A percentile compares a stretch with the other conserved stretches of the same genome.
These are phyloP conservation scores for Aspergillus sp. DNA, from an alignment of 2,329 filamentous ascomycete genomes.

Conservation along the genomic window DNA sequence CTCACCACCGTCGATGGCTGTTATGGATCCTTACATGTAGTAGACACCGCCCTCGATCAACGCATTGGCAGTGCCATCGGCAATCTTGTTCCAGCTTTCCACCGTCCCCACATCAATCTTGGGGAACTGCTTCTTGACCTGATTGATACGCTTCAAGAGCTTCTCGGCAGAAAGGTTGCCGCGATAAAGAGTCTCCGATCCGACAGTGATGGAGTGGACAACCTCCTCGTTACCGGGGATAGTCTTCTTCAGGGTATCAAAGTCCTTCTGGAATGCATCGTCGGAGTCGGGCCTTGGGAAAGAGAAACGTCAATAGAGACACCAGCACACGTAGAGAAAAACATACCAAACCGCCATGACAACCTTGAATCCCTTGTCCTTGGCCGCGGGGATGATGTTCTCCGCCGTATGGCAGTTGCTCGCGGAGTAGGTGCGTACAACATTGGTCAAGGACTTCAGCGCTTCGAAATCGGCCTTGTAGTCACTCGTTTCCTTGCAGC, in stretches of 20 bases:
- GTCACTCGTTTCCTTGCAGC: slow-evolving; percentile 54
- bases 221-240: slow-evolving; percentile 43
- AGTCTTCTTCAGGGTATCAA: slow-evolving; percentile 44
- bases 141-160: slow-evolving; percentile 53
- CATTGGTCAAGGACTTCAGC: slow-evolving; percentile 43
- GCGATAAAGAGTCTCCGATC: slow-evolving; percentile 62
- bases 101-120: slow-evolving; percentile 55
- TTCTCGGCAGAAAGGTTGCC: slow-evolving; percentile 54
- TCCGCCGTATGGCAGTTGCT: slow-evolving; percentile 56
- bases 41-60: slow-evolving; percentile 52
- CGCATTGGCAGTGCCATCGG: slow-evolving; percentile 57
- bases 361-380: slow-evolving; percentile 55
- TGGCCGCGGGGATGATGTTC: slow-evolving; percentile 56
- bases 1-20: not conserved
- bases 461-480: slow-evolving; percentile 58
- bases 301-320: slow-evolving; percentile 2
- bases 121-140: slow-evolving; percentile 49
- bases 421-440: slow-evolving; percentile 60
- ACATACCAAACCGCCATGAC: slow-evolving; percentile 60
- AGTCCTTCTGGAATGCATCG: slow-evolving; percentile 53
- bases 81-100: slow-evolving; percentile 64
- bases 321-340: not conserved
- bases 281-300: slow-evolving; percentile 49
- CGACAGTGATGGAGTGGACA: slow-evolving; percentile 61
- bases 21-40: slow-evolving; percentile 41